Evolutionary conservation across 2,329 filamentous ascomycete genomes (phyloP), one percentile per base, ranked within the genome.

Genomic region (Phyllosticta citriasiana): DNA sequence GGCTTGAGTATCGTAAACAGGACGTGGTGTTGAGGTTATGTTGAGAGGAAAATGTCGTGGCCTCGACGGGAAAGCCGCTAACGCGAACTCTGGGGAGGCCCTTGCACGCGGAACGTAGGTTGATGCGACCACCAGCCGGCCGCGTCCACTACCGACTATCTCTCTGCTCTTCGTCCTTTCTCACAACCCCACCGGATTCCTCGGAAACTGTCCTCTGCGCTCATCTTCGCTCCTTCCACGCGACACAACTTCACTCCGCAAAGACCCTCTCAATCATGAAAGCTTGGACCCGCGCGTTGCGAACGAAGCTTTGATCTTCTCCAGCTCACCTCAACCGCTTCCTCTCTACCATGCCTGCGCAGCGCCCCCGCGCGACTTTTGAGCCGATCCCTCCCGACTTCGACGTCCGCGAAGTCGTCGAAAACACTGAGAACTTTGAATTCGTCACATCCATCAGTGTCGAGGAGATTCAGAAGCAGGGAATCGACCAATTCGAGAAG

Each of bases 311-410:
- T 6, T 27, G 53, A 22, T 22, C 3, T 27, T 16, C n/a, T 9
- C 40, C 19, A 26, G 55, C 53, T 30, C 19, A 22, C 19, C n/a
- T 16, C 33, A 53, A 51, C n/a, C 16, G n/a, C 52, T 26, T 35
- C 55, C 30, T 33, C 33, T 35, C 24, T 68, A 81, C 69, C 27
- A 96, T 96, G 91, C 88, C 89, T 60, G 81, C 88, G 14, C 79
- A 87, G 62, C 86, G 92, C 68, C 90, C 90, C 0, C 87, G 91
- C 70, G 91, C 91, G 16, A 90, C 91, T 57, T 97, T 97, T 73
- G 91, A 96, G 73, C 92, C 93, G 1, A 89, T 97, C 55, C 84
- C 91, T 0, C 92, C 92, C 0, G 85, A 93, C 69, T 84, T 97
- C 62, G 88, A 97, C 70, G 79, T 97, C 16, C 78, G 84, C 50